These are phyloP conservation scores for Ganoderma lucidum DNA, from an alignment of 1,284 basidiomycete species.

Conservation along the genomic window DNA sequence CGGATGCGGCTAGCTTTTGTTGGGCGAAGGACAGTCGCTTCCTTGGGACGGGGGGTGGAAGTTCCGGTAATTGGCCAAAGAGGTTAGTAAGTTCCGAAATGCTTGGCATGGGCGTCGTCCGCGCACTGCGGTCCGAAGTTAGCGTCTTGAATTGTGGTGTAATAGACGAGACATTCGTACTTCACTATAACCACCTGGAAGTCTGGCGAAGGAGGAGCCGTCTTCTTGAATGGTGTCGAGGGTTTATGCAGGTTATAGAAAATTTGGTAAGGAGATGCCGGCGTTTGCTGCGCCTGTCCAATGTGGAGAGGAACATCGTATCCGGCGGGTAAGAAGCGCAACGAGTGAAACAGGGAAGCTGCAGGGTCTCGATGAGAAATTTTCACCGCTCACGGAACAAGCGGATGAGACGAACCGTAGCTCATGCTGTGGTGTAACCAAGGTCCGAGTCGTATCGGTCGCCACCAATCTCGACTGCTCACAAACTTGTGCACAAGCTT, in stretches of 20 bases:
- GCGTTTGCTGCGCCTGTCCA: conserved; percentile 18
- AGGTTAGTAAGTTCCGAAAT: conserved; percentile 71
- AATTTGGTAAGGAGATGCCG: conserved; percentile 73
- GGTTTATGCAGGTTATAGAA: conserved; percentile 97
- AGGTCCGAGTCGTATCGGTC: conserved; percentile 53
- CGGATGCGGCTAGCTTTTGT: conserved; percentile 32
- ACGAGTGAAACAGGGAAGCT: conserved; percentile 75
- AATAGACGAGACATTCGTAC: conserved; percentile 52
- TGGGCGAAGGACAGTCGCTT: conserved; percentile 37
- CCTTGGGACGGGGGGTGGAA: conserved; percentile 47
- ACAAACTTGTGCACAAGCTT: conserved; percentile 42
- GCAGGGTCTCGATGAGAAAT: conserved; percentile 12
- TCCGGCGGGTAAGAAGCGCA: conserved; percentile 82
- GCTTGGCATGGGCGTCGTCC: conserved; percentile 77
- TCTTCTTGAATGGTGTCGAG: conserved; percentile 83
- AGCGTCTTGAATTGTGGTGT: neutral
- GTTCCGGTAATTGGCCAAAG: conserved; percentile 71
- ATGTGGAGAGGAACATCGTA: conserved; percentile 50
- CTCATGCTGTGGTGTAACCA: conserved; percentile 56
- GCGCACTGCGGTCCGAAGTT: conserved; percentile 55
- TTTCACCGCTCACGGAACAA: neutral
- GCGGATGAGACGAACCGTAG: conserved; percentile 50
- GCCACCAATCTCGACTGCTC: conserved; percentile 65
- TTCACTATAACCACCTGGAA: conserved; percentile 89
- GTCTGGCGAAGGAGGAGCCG: conserved; percentile 82